A percentile compares a stretch with the other conserved stretches of the same genome.
Evolutionary conservation across 2,329 filamentous ascomycete genomes (phyloP).

Genomic region (Xylaria sp.): DNA sequence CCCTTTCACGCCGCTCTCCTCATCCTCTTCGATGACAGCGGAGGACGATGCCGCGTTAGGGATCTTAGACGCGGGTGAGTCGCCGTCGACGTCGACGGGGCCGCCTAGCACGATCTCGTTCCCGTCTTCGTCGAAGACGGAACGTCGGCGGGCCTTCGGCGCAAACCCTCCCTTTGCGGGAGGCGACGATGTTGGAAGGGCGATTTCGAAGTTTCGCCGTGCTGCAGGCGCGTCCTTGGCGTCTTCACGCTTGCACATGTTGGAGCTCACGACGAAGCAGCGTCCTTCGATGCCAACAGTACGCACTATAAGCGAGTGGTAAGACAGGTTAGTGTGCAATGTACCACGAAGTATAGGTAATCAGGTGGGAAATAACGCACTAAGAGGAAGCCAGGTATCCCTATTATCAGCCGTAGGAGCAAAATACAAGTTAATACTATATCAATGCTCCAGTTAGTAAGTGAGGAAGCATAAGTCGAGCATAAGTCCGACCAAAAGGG

Average conservation of each 20-base stretch:
- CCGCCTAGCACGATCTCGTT: conserved; percentile 63
- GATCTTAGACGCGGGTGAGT: conserved; percentile 8
- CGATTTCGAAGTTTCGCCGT: conserved; percentile 59
- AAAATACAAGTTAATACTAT: conserved; percentile 81
- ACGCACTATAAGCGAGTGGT: conserved; percentile 59
- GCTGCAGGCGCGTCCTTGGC: neutral
- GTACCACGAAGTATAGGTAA: neutral
- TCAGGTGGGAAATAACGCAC: conserved; percentile 14
- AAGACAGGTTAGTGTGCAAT: neutral
- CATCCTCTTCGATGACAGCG: conserved; percentile 42
- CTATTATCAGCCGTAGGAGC: conserved; percentile 89
- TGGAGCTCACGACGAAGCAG: conserved; percentile 86
- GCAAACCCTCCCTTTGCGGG: conserved; percentile 4
- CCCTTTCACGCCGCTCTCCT: neutral
- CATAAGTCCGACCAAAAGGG: neutral
- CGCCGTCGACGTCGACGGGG: neutral
- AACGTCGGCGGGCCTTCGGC: conserved; percentile 39
- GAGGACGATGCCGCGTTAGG: conserved; percentile 21
- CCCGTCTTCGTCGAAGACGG: conserved; percentile 64
- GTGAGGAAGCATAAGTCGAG: too few species aligned
- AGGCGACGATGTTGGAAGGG: conserved; percentile 49
- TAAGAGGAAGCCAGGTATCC: conserved; percentile 76
- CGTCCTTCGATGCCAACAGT: conserved; percentile 85
- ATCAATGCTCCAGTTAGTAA: conserved; percentile 8
- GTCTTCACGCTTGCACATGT: conserved; percentile 76